A percentile compares a stretch with the other conserved stretches of the same genome.
These are phyloP conservation scores for Debaryomyces robertsiae DNA, from an alignment of 1,139 yeast species.

Conservation along the genomic window DNA sequence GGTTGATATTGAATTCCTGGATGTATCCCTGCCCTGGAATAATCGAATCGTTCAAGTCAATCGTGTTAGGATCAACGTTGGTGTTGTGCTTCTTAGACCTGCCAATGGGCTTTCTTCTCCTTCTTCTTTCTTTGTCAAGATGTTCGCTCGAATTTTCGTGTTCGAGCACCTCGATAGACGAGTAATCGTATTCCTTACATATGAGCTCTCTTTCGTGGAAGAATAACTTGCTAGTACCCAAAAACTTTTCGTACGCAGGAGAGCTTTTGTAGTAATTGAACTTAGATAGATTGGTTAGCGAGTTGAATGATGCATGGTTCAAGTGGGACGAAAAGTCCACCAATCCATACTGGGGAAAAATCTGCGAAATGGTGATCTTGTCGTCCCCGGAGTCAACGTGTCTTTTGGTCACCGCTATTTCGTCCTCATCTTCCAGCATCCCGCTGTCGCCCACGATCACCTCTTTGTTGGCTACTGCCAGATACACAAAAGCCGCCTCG, in stretches of 20 bases:
- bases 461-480: constrained; percentile 21
- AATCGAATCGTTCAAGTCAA: constrained; percentile 44
- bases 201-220: constrained; percentile 35
- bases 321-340: constrained; percentile 32
- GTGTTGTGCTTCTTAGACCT: constrained; percentile 35
- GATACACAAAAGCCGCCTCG: constrained; percentile 25
- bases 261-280: constrained; percentile 36
- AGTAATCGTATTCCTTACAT: constrained; percentile 30
- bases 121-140: constrained; percentile 14
- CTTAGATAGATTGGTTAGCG: constrained; percentile 38
- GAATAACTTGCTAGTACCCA: constrained; percentile 34
- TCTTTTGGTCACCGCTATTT: constrained; percentile 3
- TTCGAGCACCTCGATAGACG: constrained; percentile 23
- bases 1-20: constrained; percentile 46
- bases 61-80: constrained; percentile 41
- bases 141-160: constrained; percentile 12
- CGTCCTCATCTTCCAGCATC: constrained; percentile 11
- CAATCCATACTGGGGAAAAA: constrained; percentile 46
- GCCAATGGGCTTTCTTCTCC: constrained; percentile 30
- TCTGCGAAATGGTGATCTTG: constrained; percentile 39
- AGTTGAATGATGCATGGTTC: constrained; percentile 40
- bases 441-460: constrained; percentile 18
- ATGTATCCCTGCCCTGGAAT: constrained; percentile 51
- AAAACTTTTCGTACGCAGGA: constrained; percentile 22
- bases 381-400: constrained; percentile 17